Evolutionary conservation across 2,329 filamentous ascomycete species (phyloP).

Genomic region (Sporothrix inflata): DNA sequence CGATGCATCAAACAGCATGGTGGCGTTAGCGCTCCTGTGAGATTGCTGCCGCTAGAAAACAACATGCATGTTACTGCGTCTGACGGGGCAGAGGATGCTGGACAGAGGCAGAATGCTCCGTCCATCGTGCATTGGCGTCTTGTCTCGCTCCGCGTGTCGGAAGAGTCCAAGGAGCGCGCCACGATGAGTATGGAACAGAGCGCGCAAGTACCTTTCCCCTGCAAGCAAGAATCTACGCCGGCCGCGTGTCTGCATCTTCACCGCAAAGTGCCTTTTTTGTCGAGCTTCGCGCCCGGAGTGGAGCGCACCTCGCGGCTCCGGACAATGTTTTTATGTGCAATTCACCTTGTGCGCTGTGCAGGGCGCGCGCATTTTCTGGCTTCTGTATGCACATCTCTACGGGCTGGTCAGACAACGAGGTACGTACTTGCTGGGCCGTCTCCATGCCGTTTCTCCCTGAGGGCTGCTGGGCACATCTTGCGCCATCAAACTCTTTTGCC

Average conservation of each 20-base stretch:
- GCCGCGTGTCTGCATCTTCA: conserved; percentile 12
- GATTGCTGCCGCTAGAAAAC: conserved; percentile 27
- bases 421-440: conserved; percentile 1
- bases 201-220: background rate
- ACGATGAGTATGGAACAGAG: background rate
- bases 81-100: conserved; percentile 8
- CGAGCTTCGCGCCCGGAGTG: background rate
- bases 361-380: conserved; percentile 4
- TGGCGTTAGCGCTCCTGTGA: conserved; percentile 19
- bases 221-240: background rate
- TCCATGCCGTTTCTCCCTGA: conserved; percentile 15
- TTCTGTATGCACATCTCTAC: background rate
- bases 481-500: background rate
- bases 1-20: background rate
- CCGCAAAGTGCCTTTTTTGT: conserved; percentile 16
- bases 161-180: background rate
- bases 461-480: background rate
- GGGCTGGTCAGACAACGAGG: background rate
- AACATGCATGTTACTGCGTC: conserved; percentile 18
- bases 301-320: conserved; percentile 10
- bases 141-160: conserved; percentile 5
- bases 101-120: background rate
- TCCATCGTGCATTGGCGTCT: background rate
- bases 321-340: background rate
- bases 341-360: background rate